Base-by-base conservation (phyloP, 2,329 filamentous ascomycete genomes). In the Penicillium hesseltinei region DNA sequence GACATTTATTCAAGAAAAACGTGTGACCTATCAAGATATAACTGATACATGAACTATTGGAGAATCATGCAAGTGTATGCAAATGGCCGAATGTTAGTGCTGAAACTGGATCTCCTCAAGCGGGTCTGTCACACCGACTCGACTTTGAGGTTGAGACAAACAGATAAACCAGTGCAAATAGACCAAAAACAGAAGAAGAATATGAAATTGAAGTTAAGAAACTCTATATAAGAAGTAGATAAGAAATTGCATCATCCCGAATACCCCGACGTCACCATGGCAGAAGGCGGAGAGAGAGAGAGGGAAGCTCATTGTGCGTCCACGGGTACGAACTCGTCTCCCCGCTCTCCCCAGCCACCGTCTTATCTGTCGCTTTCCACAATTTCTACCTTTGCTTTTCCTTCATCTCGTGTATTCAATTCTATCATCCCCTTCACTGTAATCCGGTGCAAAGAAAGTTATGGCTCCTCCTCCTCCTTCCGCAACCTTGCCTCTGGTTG, bases 401-500 rank as follows among this genome's bases (percentile, higher is more conserved):
- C 38, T 48, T 27, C 42, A 54, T 52, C 58, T 42, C 42, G 29
- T 23, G 15, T 35, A 35, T 10, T 35, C 36, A 43, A 45, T 45
- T 50, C 46, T 48, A 39, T 54, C 53, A 40, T 53, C 51, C 19
- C 35, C 57, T 58, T 46, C 39, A 48, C 51, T 39, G 42, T n/a
- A 3, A 10, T 45, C 23, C 48, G 11, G 46, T 47, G 58, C 45
- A 45, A 50, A 48, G 40, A 33, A 43, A 33, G 69, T 67, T 57
- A 90, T 90, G 88, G 85, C 90, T 77, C 88, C 90, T 78, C 88
- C 89, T 76, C 88, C 89, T 46, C 44, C 44, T 64, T 80, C 88
- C 58, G 79, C 88, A 57, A 83, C 79, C 67, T 76, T 89, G 76
- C 87, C 91, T 74, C 81, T 94, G 69, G 78, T 80, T 71, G 87